These are phyloP conservation scores for Chaetomiaceae sp. DNA, from an alignment of 2,329 filamentous ascomycete genomes.

Conservation along the genomic window DNA sequence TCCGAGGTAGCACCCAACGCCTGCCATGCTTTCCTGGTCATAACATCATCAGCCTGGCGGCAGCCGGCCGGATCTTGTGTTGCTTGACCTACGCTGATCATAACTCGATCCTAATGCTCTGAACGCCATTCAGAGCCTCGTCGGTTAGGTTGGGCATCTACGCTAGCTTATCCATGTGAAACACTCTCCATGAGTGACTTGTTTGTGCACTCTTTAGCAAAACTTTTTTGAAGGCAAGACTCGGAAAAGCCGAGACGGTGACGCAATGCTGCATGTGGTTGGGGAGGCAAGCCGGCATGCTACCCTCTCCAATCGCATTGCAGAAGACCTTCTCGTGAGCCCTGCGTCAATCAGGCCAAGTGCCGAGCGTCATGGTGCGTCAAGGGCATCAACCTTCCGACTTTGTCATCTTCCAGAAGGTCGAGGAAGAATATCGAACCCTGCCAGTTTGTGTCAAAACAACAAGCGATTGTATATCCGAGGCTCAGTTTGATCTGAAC, in stretches of 20 bases:
- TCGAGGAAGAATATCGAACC: neutral
- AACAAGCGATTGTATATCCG: neutral
- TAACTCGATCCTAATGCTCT: neutral
- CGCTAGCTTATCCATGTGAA: neutral
- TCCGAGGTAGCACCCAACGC: too few species aligned
- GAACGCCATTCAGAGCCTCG: neutral
- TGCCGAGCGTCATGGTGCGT: neutral
- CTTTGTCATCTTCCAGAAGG: neutral
- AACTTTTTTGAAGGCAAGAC: neutral
- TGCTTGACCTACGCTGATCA: neutral
- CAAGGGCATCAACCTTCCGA: neutral
- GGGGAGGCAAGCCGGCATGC: neutral
- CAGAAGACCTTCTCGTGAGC: neutral
- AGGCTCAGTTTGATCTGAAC: too few species aligned
- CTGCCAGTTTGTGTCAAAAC: neutral
- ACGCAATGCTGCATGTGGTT: slow-evolving; percentile 17
- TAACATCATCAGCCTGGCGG: neutral
- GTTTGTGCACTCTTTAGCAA: neutral
- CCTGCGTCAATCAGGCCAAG: neutral
- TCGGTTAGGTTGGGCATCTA: slow-evolving; percentile 2
- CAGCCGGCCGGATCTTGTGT: slow-evolving; percentile 2
- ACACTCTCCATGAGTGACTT: neutral
- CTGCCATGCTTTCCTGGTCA: too few species aligned
- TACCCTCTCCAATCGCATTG: slow-evolving; percentile 4
- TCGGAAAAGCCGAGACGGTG: slow-evolving; percentile 5